These are phyloP conservation scores for Botrytis medusae DNA, from an alignment of 2,329 filamentous ascomycete species.

Conservation along the genomic window DNA sequence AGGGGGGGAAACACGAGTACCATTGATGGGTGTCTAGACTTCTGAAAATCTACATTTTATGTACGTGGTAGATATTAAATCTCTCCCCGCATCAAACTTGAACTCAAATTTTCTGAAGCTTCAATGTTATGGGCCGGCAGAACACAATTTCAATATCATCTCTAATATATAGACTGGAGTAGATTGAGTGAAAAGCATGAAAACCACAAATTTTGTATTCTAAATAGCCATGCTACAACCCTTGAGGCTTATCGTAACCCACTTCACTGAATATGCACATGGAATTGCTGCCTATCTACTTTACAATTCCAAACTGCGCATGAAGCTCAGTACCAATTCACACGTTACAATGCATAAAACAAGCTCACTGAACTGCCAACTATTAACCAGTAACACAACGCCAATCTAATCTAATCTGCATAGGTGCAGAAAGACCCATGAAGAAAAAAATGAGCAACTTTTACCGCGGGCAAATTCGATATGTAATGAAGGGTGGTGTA, in stretches of 20 bases:
- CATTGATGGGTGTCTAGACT: not conserved
- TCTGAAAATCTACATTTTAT: not conserved
- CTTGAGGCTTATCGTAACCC: not conserved
- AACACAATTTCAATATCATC: not conserved
- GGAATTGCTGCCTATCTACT: not conserved
- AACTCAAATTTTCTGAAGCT: not conserved
- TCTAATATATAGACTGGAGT: not conserved
- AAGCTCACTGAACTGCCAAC: not conserved
- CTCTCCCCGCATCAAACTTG: too few relatives aligned
- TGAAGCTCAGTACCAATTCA: not conserved
- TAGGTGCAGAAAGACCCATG: not conserved
- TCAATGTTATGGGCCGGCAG: not conserved
- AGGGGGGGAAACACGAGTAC: not conserved
- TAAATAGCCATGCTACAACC: not conserved
- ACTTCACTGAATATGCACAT: not conserved
- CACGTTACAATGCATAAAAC: conserved; percentile 1
- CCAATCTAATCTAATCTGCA: conserved; percentile 10
- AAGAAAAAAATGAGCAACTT: not conserved
- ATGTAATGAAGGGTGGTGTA: not conserved
- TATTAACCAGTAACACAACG: not conserved
- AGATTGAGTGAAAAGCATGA: not conserved
- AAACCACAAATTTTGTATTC: not conserved
- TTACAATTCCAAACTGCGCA: not conserved
- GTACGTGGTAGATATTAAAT: not conserved
- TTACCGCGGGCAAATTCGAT: not conserved